phyloP scores from a whole-genome alignment of 2,329 filamentous ascomycete genomes.

The Amauroascus verrucosus region DNA sequence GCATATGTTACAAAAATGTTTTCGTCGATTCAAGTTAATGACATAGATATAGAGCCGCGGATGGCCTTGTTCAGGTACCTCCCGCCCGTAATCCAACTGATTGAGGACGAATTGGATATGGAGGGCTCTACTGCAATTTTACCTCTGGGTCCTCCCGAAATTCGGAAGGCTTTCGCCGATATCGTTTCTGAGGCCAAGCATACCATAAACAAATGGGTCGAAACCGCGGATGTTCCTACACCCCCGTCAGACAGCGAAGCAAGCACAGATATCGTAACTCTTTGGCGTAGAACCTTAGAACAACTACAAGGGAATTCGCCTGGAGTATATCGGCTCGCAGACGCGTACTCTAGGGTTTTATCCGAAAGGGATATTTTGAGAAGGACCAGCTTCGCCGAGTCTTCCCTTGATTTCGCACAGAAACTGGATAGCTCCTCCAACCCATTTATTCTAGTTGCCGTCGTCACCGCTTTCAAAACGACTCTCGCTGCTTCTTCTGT shows the following conservation, averaged over 20 bases:
- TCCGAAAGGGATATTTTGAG: slow-evolving; percentile 24
- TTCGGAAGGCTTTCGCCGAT: slow-evolving; percentile 44
- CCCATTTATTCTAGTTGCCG: slow-evolving; percentile 38
- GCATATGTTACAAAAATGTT: slow-evolving; percentile 57
- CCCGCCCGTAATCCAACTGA: slow-evolving; percentile 45
- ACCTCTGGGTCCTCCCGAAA: slow-evolving; percentile 37
- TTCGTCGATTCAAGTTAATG: slow-evolving; percentile 28
- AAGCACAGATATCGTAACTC: slow-evolving; percentile 15
- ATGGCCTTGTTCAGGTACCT: slow-evolving; percentile 42
- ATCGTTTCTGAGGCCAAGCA: slow-evolving; percentile 44
- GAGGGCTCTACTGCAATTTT: slow-evolving; percentile 46
- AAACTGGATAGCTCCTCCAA: slow-evolving; percentile 32
- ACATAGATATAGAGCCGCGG: slow-evolving; percentile 25
- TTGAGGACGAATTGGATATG: slow-evolving; percentile 51
- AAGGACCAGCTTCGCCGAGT: slow-evolving; percentile 24
- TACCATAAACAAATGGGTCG: slow-evolving; percentile 38
- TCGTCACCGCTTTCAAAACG: slow-evolving; percentile 41
- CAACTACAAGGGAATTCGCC: slow-evolving; percentile 25
- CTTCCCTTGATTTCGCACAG: slow-evolving; percentile 28
- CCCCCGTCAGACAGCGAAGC: background rate
- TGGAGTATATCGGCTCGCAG: slow-evolving; percentile 31
- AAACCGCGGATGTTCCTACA: slow-evolving; percentile 12
- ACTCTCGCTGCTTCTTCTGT: slow-evolving; percentile 40
- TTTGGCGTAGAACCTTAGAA: slow-evolving; percentile 31
- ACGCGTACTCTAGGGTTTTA: slow-evolving; percentile 34